Percentiles rank a stretch among this genome's conserved stretches.
These are phyloP conservation scores for Globisporangium megalacanthum DNA, from an alignment of 352 stramenopile genomes.

Conservation along the genomic window DNA sequence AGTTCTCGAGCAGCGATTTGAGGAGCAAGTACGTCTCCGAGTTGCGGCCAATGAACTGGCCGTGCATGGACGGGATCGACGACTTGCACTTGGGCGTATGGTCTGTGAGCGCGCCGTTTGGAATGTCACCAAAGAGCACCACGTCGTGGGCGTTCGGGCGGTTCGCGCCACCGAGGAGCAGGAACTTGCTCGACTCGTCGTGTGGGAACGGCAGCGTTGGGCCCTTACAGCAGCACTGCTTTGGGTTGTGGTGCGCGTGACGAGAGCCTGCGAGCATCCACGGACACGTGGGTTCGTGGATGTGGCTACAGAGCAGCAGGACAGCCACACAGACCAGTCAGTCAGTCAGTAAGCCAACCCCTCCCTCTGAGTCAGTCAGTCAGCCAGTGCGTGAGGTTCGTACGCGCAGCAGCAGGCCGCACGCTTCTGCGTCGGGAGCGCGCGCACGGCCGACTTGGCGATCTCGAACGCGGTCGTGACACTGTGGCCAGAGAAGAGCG, in stretches of 20 bases:
- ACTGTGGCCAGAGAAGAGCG: conserved; percentile 67
- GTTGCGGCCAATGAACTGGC: conserved; percentile 78
- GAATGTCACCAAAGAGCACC: conserved; percentile 64
- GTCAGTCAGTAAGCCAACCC: neutral
- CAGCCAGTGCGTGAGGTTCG: conserved; percentile 4
- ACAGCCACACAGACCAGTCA: neutral
- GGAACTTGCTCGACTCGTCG: conserved; percentile 81
- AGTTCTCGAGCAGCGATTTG: conserved; percentile 64
- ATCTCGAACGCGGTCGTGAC: conserved; percentile 71
- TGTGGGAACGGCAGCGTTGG: conserved; percentile 61
- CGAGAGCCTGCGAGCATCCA: conserved; percentile 61
- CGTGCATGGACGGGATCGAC: conserved; percentile 78
- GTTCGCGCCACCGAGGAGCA: conserved; percentile 44
- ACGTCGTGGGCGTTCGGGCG: conserved; percentile 44
- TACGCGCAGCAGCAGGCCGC: conserved; percentile 80
- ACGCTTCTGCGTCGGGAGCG: conserved; percentile 51
- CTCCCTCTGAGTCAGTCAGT: too few relatives aligned
- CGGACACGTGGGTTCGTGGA: conserved; percentile 62
- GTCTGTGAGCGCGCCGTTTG: conserved; percentile 48
- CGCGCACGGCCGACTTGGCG: conserved; percentile 58
- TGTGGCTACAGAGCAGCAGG: conserved; percentile 31
- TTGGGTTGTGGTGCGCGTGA: conserved; percentile 61
- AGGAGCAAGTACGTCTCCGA: conserved; percentile 78
- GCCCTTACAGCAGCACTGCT: conserved; percentile 73
- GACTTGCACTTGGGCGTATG: conserved; percentile 65